phyloP scores from a whole-genome alignment of 2,329 filamentous ascomycete genomes.

The Talaromyces sp. region DNA sequence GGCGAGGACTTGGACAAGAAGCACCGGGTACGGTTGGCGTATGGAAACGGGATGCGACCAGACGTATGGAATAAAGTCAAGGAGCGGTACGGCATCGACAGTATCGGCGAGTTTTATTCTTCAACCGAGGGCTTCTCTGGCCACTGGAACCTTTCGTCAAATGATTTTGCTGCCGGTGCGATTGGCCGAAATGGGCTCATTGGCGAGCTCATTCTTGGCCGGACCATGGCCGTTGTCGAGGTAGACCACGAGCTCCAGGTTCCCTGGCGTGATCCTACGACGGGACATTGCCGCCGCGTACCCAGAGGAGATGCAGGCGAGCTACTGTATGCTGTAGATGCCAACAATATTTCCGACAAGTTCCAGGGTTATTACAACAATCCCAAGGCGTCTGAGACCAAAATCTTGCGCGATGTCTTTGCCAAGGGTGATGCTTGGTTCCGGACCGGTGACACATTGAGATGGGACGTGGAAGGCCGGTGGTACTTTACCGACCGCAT shows the following conservation, averaged over 20 bases:
- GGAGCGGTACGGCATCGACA: slow-evolving; percentile 69
- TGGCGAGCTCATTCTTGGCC: slow-evolving; percentile 51
- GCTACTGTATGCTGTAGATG: slow-evolving; percentile 66
- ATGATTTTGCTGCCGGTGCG: slow-evolving; percentile 69
- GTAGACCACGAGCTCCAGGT: slow-evolving; percentile 68
- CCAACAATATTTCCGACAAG: slow-evolving; percentile 55
- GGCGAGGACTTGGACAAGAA: slow-evolving; percentile 66
- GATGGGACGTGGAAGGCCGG: slow-evolving; percentile 65
- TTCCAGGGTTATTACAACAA: slow-evolving; percentile 86
- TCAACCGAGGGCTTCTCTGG: slow-evolving; percentile 68
- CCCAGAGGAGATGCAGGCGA: slow-evolving; percentile 65
- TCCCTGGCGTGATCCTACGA: slow-evolving; percentile 63
- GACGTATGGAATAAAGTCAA: slow-evolving; percentile 85
- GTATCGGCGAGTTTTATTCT: slow-evolving; percentile 76
- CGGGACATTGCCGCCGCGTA: slow-evolving; percentile 63
- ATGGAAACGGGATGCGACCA: slow-evolving; percentile 80
- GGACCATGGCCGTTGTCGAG: slow-evolving; percentile 56
- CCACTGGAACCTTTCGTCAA: slow-evolving; percentile 68
- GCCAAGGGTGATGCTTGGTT: slow-evolving; percentile 75
- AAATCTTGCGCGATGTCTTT: slow-evolving; percentile 71
- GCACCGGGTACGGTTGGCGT: slow-evolving; percentile 68
- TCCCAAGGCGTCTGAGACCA: slow-evolving; percentile 62
- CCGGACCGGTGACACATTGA: slow-evolving; percentile 75
- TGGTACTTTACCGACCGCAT: slow-evolving; percentile 71
- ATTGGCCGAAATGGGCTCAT: slow-evolving; percentile 69